These are phyloP conservation scores for Pseudogymnoascus sp. DNA, from an alignment of 2,329 filamentous ascomycete species.

Conservation along the genomic window DNA sequence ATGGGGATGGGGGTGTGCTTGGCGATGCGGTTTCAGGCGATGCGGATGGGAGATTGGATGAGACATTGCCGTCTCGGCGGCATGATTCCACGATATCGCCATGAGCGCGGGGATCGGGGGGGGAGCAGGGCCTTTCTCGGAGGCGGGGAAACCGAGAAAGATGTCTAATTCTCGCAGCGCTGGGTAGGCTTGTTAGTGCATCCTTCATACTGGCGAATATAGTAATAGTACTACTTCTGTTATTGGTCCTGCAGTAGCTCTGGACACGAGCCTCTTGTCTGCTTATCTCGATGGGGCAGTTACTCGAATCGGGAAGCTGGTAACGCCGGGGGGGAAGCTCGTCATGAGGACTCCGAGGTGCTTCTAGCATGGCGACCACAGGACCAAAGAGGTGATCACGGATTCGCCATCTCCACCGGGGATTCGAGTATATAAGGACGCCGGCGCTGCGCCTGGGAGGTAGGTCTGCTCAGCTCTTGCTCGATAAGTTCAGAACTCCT, in stretches of 20 bases:
- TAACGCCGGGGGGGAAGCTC: background rate
- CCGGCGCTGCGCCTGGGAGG: background rate
- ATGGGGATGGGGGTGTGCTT: background rate
- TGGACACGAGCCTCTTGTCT: background rate
- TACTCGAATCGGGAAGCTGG: background rate
- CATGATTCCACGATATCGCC: background rate
- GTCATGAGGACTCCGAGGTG: background rate
- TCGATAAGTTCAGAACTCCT: background rate
- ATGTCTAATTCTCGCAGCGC: too few species aligned
- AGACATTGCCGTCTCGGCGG: background rate
- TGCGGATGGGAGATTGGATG: background rate
- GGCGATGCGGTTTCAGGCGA: background rate
- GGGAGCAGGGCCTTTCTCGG: too few species aligned
- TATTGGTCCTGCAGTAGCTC: background rate
- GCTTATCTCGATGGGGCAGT: background rate
- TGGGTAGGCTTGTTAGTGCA: too few species aligned
- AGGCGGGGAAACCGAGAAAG: too few species aligned
- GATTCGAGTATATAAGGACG: background rate
- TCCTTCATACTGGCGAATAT: too few species aligned
- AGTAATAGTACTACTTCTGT: too few species aligned
- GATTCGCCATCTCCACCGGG: background rate
- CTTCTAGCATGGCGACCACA: background rate
- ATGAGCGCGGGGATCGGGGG: background rate
- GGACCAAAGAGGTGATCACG: background rate
- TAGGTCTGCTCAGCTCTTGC: background rate